phyloP scores from a whole-genome alignment of 2,329 filamentous ascomycete species.

The Paecilomyces niveus region DNA sequence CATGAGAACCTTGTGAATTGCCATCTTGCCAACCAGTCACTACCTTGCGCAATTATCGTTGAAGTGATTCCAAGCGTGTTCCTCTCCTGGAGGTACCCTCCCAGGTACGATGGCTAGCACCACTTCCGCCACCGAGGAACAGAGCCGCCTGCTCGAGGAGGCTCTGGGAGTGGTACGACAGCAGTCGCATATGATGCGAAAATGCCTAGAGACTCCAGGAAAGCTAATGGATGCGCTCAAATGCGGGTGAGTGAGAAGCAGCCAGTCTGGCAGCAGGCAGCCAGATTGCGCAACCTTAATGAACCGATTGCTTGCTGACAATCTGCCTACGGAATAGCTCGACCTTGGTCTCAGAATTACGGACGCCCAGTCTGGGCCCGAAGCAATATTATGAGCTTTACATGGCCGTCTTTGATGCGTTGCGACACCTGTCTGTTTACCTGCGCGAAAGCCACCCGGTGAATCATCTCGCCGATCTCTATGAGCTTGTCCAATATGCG shows the following conservation, averaged over 20 bases:
- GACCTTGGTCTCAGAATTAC: constrained; percentile 94
- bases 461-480: constrained; percentile 95
- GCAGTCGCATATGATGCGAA: constrained; percentile 94
- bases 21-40: background rate
- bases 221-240: constrained; percentile 99
- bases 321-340: constrained; percentile 54
- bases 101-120: constrained; percentile 39
- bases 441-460: constrained; percentile 95
- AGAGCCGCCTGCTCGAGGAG: constrained; percentile 92
- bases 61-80: background rate
- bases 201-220: constrained; percentile 91
- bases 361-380: constrained; percentile 92
- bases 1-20: background rate
- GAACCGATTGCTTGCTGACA: constrained; percentile 9
- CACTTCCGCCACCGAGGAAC: constrained; percentile 65
- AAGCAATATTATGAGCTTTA: constrained; percentile 99
- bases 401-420: constrained; percentile 97
- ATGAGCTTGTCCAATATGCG: constrained; percentile 95
- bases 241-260: constrained; percentile 69
- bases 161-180: constrained; percentile 92
- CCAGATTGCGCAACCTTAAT: constrained; percentile 6
- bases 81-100: constrained; percentile 10
- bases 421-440: constrained; percentile 93
- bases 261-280: constrained; percentile 15
- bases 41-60: background rate